Base-by-base conservation (phyloP, 805 yeast genomes). In the Yarrowia porcina region DNA sequence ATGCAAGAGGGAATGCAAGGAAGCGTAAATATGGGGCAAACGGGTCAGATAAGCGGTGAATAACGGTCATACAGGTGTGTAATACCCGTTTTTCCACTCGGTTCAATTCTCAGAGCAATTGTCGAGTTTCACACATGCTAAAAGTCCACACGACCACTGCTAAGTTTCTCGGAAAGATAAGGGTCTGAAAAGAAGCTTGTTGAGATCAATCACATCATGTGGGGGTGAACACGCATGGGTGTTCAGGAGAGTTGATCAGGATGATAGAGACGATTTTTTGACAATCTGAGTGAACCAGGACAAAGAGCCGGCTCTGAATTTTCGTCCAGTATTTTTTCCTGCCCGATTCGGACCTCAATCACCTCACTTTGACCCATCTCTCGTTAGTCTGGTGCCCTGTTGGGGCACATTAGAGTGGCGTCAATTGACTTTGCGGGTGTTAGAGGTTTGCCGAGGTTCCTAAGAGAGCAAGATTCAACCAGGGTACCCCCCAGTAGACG, bases 161-260 rank as follows among this genome's bases (percentile, higher is more conserved):
- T 17, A 42, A 42, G 35, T 45, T 45, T 3, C 36, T 17, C 52
- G 36, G 27, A 45, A 45, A 47, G 54, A 47, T 47, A 47, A 49
- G 56, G 39, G 50, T 18, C 33, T n/a, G 15, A 4, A 12, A 11
- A 4, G 52, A 49, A 49, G 56, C n/a, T 49, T 49, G 56, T 49
- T 49, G 56, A 33, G 39, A 32, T 49, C 56, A 32, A 45, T 45
- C 36, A 45, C 52, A 47, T 47, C 56, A 49, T 49, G 56, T 49
- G 52, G 52, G 52, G 52, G 50, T 15, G 21, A 13, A 15, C 49
- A 12, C 17, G 45, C 30, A 41, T 15, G 18, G 17, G 2, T 36
- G 4, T 13, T 36, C 41, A n/a, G 20, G 20, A n/a, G 38, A 33
- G 38, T 33, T 6, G 20, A 6, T 11, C 38, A n/a, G 15, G 2